These are phyloP conservation scores for Pseudozyma sp. DNA, from an alignment of 1,284 basidiomycete species.

Conservation along the genomic window DNA sequence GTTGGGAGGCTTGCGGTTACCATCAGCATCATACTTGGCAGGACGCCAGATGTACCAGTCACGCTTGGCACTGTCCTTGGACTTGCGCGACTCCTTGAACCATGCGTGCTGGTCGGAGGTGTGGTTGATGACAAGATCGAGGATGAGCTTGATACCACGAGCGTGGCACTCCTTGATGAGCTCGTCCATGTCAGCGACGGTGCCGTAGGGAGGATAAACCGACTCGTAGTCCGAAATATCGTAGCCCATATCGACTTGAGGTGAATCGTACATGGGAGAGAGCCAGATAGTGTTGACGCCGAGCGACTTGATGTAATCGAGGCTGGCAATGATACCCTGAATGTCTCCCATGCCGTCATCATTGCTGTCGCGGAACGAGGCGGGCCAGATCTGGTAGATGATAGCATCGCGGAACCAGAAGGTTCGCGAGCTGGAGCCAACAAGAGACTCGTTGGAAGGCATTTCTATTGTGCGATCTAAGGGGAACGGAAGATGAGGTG, in stretches of 20 bases:
- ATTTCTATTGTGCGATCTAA: slow-evolving; percentile 6
- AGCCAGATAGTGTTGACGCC: slow-evolving; percentile 82
- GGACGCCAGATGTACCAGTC: slow-evolving; percentile 83
- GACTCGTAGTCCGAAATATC: slow-evolving; percentile 76
- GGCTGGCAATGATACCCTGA: slow-evolving; percentile 76
- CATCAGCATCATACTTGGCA: slow-evolving; percentile 73
- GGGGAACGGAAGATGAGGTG: neutral
- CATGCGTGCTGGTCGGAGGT: slow-evolving; percentile 76
- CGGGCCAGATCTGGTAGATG: slow-evolving; percentile 76
- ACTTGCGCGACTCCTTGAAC: slow-evolving; percentile 78
- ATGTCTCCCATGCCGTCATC: slow-evolving; percentile 82
- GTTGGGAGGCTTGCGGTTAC: slow-evolving; percentile 73
- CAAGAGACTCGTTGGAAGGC: slow-evolving; percentile 48
- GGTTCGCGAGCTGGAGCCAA: slow-evolving; percentile 29
- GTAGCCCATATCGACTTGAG: slow-evolving; percentile 78
- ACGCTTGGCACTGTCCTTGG: slow-evolving; percentile 75
- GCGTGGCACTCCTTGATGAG: slow-evolving; percentile 75
- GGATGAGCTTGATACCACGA: slow-evolving; percentile 80
- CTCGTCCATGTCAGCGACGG: slow-evolving; percentile 78
- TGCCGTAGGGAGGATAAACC: slow-evolving; percentile 80
- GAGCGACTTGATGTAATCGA: slow-evolving; percentile 79
- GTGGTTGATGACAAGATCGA: slow-evolving; percentile 86
- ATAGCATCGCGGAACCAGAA: slow-evolving; percentile 55
- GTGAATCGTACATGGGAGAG: slow-evolving; percentile 79
- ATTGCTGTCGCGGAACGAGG: slow-evolving; percentile 79